Conservation (phyloP, 2,329 filamentous ascomycete genomes). For the Fusarium cicatricum region DNA sequence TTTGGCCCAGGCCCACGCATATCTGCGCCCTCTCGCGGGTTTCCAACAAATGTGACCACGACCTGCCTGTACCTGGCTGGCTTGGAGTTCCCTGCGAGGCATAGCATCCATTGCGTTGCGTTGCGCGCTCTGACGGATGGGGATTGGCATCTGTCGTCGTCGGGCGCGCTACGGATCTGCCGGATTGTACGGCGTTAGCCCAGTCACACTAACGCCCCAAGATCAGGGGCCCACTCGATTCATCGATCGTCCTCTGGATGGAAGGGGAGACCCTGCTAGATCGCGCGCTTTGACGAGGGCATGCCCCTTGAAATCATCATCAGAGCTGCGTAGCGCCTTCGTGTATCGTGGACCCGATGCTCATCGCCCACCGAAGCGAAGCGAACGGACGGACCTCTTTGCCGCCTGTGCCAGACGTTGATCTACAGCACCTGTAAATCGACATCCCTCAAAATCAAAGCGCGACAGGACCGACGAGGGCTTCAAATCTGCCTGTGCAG, state of each 20-base stretch:
- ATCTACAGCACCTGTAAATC: too few relatives aligned
- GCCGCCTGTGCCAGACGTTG: constrained; percentile 1
- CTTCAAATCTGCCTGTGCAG: neutral
- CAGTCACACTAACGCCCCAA: constrained; percentile 19
- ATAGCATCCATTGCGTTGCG: constrained; percentile 2
- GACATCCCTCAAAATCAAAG: too few relatives aligned
- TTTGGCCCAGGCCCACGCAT: constrained; percentile 11
- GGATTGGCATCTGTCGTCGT: constrained; percentile 26
- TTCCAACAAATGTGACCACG: constrained; percentile 1
- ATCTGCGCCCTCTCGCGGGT: too few relatives aligned
- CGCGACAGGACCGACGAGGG: neutral
- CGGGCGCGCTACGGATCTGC: constrained; percentile 36
- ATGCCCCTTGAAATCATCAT: constrained; percentile 19
- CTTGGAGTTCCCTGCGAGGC: too few relatives aligned
- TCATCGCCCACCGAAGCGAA: neutral
- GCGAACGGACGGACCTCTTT: constrained; percentile 9
- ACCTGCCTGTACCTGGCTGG: too few relatives aligned
- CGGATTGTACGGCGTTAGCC: constrained; percentile 27
- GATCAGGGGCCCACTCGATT: constrained; percentile 25
- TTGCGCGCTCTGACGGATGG: constrained; percentile 24
- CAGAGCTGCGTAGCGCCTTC: constrained; percentile 3
- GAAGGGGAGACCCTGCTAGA: constrained; percentile 26
- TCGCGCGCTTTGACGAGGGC: constrained; percentile 31
- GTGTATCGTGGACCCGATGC: constrained; percentile 9
- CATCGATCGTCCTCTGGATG: constrained; percentile 15